Evolutionary conservation across 345 rosid genomes (phyloP).

Genomic region (Camelina hispida): DNA sequence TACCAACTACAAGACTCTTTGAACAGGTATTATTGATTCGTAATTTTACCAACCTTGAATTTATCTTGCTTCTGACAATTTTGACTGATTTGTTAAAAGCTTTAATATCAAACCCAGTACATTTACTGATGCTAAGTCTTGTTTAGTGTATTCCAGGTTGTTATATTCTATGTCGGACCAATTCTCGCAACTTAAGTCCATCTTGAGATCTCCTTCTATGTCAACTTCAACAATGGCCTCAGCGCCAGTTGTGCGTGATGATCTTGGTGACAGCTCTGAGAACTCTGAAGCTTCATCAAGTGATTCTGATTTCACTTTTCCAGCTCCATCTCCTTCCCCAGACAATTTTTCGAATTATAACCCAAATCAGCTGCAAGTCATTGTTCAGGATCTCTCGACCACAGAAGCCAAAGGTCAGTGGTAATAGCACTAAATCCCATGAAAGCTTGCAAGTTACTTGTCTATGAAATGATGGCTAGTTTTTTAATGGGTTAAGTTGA

Average conservation of each 20-base stretch:
- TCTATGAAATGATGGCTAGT: slow-evolving; percentile 7
- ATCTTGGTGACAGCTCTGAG: slow-evolving; percentile 57
- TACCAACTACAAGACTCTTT: slow-evolving; percentile 75
- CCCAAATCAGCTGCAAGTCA: slow-evolving; percentile 50
- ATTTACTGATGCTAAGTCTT: slow-evolving; percentile 62
- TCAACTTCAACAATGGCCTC: slow-evolving; percentile 51
- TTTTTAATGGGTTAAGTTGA: not conserved
- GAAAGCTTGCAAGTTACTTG: slow-evolving; percentile 13
- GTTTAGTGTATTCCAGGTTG: slow-evolving; percentile 89
- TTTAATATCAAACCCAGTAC: slow-evolving; percentile 2
- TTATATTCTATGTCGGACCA: slow-evolving; percentile 82
- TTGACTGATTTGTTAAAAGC: slow-evolving; percentile 9
- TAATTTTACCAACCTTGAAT: slow-evolving; percentile 19
- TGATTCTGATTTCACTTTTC: slow-evolving; percentile 72
- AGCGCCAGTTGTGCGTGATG: slow-evolving; percentile 50
- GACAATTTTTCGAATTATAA: slow-evolving; percentile 38
- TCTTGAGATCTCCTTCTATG: slow-evolving; percentile 61
- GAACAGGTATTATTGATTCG: slow-evolving; percentile 67
- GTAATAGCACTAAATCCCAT: slow-evolving; percentile 40
- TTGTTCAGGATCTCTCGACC: slow-evolving; percentile 62
- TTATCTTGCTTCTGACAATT: slow-evolving; percentile 5
- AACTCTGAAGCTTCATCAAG: slow-evolving; percentile 68
- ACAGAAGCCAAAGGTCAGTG: slow-evolving; percentile 60
- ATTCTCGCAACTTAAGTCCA: slow-evolving; percentile 73
- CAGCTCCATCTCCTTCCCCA: slow-evolving; percentile 55